phyloP scores from a whole-genome alignment of 176 grass and related monocot genomes.

The Zoysia japonica region DNA sequence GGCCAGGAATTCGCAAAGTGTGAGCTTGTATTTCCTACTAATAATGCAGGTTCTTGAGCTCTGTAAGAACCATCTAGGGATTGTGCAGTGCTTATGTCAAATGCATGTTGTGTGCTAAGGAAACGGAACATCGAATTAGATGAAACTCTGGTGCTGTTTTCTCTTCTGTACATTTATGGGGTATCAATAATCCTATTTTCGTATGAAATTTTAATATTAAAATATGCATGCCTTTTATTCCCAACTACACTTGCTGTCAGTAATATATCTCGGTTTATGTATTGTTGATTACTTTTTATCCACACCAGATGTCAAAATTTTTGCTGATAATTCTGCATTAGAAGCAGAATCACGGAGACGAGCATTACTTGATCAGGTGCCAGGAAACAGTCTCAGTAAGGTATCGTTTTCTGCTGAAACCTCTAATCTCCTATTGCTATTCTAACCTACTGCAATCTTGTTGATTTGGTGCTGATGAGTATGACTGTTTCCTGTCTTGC shows the following conservation, averaged over 20 bases:
- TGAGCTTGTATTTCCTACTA: slow-evolving; percentile 1
- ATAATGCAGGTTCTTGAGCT: not conserved
- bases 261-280: not conserved
- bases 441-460: slow-evolving; percentile 13
- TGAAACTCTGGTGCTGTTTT: not conserved
- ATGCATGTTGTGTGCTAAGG: not conserved
- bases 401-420: slow-evolving; percentile 42
- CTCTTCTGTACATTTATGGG: not conserved
- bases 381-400: slow-evolving; percentile 61
- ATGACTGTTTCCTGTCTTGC: slow-evolving; percentile 1
- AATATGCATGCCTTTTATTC: not conserved
- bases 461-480: slow-evolving; percentile 26
- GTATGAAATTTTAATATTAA: not conserved
- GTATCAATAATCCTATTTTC: not conserved
- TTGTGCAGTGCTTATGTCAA: slow-evolving; percentile 13
- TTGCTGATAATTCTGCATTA: slow-evolving; percentile 69
- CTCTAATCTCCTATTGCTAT: not conserved
- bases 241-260: slow-evolving; percentile 19
- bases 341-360: slow-evolving; percentile 62
- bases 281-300: slow-evolving; percentile 13
- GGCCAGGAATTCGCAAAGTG: not conserved
- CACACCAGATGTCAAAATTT: slow-evolving; percentile 66
- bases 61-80: slow-evolving; percentile 4
- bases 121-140: not conserved
- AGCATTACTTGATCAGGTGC: slow-evolving; percentile 66